Evolutionary conservation across 1,139 yeast species (phyloP).

Genomic region (Kodamaea sp.): DNA sequence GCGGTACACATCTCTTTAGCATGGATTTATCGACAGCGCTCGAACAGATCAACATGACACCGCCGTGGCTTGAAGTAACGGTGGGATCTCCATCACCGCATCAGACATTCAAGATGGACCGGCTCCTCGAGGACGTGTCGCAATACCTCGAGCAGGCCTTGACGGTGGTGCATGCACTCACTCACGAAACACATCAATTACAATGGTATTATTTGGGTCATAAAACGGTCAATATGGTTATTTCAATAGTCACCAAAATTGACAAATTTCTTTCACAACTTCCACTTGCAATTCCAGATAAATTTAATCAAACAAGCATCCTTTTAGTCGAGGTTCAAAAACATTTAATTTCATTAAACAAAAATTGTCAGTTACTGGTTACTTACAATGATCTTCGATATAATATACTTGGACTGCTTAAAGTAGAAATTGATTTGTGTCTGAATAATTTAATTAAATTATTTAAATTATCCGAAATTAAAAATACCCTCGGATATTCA

Average conservation of each 20-base stretch:
- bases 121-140: too few species aligned
- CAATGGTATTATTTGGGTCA: conserved; percentile 7
- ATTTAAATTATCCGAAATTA: conserved; percentile 27
- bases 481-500: conserved; percentile 15
- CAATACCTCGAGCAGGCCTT: too few species aligned
- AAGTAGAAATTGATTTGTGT: conserved; percentile 48
- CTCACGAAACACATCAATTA: background rate
- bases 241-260: conserved; percentile 9
- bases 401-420: conserved; percentile 49
- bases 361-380: conserved; percentile 49
- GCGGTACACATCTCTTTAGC: too few species aligned
- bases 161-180: too few species aligned
- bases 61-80: too few species aligned
- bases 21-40: too few species aligned
- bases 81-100: too few species aligned
- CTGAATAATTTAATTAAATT: conserved; percentile 34
- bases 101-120: too few species aligned
- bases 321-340: conserved; percentile 40
- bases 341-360: conserved; percentile 33
- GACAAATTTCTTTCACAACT: conserved; percentile 9
- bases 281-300: conserved; percentile 3
- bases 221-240: conserved; percentile 15
- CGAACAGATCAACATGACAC: too few species aligned
- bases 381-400: conserved; percentile 58
- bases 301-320: conserved; percentile 38